These are phyloP conservation scores for Neurospora sp. DNA, from an alignment of 495 filamentous ascomycete genomes.

Conservation along the genomic window DNA sequence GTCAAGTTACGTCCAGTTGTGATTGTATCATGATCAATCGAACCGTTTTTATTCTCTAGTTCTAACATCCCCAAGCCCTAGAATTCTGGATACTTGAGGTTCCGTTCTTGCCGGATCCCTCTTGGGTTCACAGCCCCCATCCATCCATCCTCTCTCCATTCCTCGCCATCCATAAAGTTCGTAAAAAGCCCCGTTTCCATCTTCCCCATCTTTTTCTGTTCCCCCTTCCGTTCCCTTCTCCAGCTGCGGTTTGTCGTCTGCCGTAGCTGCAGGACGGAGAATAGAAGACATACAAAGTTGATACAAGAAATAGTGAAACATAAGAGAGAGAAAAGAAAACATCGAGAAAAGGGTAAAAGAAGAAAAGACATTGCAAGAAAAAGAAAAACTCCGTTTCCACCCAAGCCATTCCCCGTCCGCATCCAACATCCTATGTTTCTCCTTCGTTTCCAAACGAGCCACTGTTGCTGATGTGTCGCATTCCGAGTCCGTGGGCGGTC, in stretches of 20 bases:
- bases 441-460: not conserved
- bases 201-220: not conserved
- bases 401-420: not conserved
- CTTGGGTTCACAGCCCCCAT: not conserved
- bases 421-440: not conserved
- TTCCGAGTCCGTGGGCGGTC: not conserved
- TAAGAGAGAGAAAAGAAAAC: conserved; percentile 6
- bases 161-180: not conserved
- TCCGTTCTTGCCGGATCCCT: not conserved
- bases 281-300: conserved; percentile 1
- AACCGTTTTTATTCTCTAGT: not conserved
- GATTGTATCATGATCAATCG: not conserved
- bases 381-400: not conserved
- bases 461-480: not conserved
- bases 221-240: not conserved
- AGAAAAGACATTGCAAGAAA: conserved; percentile 9
- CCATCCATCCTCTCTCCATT: not conserved
- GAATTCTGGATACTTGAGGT: not conserved
- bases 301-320: conserved; percentile 6
- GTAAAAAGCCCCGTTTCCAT: not conserved
- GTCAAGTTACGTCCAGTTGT: not conserved
- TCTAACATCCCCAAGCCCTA: not conserved
- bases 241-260: not conserved
- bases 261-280: not conserved
- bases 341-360: conserved; percentile 19